Conservation (phyloP, 208 protist species). For the Acanthamoeba royreba region DNA sequence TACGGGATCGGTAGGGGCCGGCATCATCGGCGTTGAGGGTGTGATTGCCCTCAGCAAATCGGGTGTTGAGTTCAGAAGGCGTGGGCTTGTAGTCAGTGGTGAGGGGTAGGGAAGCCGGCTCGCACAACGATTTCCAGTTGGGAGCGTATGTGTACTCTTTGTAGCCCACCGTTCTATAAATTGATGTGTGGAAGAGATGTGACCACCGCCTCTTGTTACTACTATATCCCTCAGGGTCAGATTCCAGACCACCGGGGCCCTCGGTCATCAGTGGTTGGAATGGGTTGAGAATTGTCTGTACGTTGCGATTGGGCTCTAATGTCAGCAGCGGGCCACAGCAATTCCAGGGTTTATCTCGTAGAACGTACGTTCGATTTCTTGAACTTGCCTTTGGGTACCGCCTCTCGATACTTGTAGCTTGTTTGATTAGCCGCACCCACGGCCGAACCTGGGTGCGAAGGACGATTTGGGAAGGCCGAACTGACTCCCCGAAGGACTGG, state of each 20-base stretch:
- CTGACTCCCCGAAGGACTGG: too few species aligned
- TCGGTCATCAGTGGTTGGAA: conserved; percentile 6
- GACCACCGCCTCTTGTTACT: conserved; percentile 38
- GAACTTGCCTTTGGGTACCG: not conserved
- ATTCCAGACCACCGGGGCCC: conserved; percentile 4
- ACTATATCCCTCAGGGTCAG: not conserved
- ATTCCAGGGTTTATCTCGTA: too few species aligned
- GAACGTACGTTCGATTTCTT: not conserved
- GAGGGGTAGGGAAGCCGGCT: conserved; percentile 71
- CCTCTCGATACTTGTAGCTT: too few species aligned
- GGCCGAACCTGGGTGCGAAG: too few species aligned
- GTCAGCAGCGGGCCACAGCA: too few species aligned
- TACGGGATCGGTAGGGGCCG: conserved; percentile 54
- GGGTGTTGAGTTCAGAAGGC: conserved; percentile 50
- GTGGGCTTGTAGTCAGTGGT: conserved; percentile 78
- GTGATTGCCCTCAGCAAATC: conserved; percentile 25
- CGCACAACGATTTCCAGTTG: conserved; percentile 75
- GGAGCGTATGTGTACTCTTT: conserved; percentile 50
- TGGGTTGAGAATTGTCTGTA: not conserved
- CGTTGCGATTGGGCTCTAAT: too few species aligned
- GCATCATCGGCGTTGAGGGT: conserved; percentile 56
- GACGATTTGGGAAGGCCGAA: too few species aligned
- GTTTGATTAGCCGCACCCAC: too few species aligned
- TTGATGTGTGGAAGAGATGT: conserved; percentile 37
- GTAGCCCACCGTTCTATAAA: conserved; percentile 26